Evolutionary conservation across 768 basidiomycete genomes (phyloP), one percentile per base, ranked within the genome.

Genomic region (Dioszegia hungarica): DNA sequence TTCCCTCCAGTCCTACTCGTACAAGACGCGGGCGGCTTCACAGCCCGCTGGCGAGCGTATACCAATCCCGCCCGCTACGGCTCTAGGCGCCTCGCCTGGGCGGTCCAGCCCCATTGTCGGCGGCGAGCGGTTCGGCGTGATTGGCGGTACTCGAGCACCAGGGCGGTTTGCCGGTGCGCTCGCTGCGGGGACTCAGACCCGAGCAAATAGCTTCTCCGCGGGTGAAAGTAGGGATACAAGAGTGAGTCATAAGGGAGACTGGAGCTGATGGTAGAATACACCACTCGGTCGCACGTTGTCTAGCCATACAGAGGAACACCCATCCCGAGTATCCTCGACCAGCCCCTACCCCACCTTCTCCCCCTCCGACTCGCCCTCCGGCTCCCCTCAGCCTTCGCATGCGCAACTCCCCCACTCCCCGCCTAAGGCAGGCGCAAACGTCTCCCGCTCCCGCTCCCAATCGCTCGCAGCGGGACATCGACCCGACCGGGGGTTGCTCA

Each of bases 271-370:
- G 45, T 38, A 67, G 67, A 69, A 64, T 56, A 37, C 47, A 19
- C 29, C 60, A 8, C 52, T 64, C 3, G 43, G 58, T 5, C 59
- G 68, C 20, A 69, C 70, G 2, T 46, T 72, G 3, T 72, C 70
- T 0, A 63, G 61, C 10, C 66, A 70, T 47, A 54, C 63, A 22
- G 64, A 71, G 57, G 64, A 70, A 51, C 34, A 57, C 24, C 63
- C 67, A n/a, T 66, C 69, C n/a, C 58, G 70, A 28, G 66, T 67
- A 3, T 57, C 57, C 5, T 66, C 67, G 0, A 60, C 61, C 20
- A 71, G 69, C 2, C 68, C 72, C 5, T 68, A 60, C 38, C 66
- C 70, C 5, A 74, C 71, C 3, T 74, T 75, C 59, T 69, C 70
- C 15, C 72, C 73, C 19, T 63, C 64, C 20, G 72, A 69, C 20